A percentile compares a stretch with the other conserved stretches of the same genome.
Evolutionary conservation across 441 rosid genomes (phyloP).

Genomic region (Pelargonium australe): DNA sequence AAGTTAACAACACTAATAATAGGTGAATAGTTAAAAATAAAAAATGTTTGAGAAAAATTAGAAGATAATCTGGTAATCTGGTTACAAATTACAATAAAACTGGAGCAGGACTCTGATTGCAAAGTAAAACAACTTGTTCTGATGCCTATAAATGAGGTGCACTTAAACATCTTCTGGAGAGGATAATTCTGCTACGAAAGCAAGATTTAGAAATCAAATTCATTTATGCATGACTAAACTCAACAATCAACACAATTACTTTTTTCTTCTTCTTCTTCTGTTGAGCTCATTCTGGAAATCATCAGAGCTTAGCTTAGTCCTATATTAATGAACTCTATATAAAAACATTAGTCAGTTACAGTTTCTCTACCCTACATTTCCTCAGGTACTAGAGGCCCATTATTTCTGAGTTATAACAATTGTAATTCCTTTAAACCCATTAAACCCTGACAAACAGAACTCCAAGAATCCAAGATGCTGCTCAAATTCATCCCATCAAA

Average conservation of each 20-base stretch:
- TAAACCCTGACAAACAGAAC: too few relatives aligned
- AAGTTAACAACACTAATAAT: neutral
- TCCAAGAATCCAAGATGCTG: neutral
- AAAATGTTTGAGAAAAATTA: neutral
- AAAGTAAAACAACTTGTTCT: too few relatives aligned
- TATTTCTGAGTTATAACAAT: neutral
- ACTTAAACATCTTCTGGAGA: too few relatives aligned
- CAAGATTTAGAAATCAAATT: too few relatives aligned
- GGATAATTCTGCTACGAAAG: too few relatives aligned
- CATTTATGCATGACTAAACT: too few relatives aligned
- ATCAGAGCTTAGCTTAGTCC: neutral
- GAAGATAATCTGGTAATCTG: neutral
- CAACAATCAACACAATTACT: neutral
- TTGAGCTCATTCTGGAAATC: neutral
- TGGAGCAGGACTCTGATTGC: too few relatives aligned
- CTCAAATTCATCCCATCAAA: neutral
- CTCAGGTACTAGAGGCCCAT: neutral
- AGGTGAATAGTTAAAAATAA: neutral
- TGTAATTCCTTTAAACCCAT: neutral
- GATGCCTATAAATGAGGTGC: too few relatives aligned
- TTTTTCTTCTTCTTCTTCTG: neutral
- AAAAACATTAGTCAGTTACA: neutral
- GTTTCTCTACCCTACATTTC: neutral
- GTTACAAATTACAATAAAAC: neutral
- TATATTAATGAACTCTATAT: neutral